Base-by-base conservation (phyloP, 202 grass and related monocot genomes). In the Zoysia matrella region DNA sequence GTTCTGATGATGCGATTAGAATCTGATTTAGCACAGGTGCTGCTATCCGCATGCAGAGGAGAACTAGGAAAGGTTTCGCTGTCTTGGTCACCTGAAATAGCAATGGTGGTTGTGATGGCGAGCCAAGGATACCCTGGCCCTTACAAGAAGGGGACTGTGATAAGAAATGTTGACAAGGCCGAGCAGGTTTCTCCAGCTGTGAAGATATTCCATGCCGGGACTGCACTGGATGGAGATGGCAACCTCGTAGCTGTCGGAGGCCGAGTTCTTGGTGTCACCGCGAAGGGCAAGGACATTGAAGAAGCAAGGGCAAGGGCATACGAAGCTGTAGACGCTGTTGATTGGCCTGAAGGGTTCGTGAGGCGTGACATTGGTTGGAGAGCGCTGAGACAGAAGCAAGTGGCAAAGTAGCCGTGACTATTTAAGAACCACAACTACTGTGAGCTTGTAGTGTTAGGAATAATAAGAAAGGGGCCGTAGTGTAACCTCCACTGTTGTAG, bases 1-100 rank as follows among this genome's bases (percentile, higher is more conserved):
- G 94, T 94, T 54, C 77, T 97, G 47, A 94, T 94, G 94, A 91
- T 94, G 94, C 86, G 86, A 43, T 81, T 94, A 77, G 90, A 97
- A 77, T 92, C 90, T 0, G 90, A 92, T 48, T 42, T 97, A 2
- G 92, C 88, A n/a, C 88, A 89, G 43, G 92, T 88, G 80, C 85
- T 97, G 43, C 75, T 97, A 61, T 86, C 88, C 60, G 90, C 92
- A 40, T 94, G 90, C 75, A 81, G 44, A 70, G 92, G 92, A 10
- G 85, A 91, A 46, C 71, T 97, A 9, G 75, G 81, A 54, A 79
- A 67, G 47, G 83, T 92, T 53, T 92, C 91, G 0, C 63, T 97
- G 56, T 79, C 80, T 12, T 97, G 94, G 94, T 94, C 90, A 1
- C 61, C 85, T 7, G 92, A 88, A 69, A 72, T 87, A 1, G 89